Evolutionary conservation across 2,329 filamentous ascomycete genomes (phyloP), one percentile per base, ranked within the genome.

Genomic region (Fusarium dimerum): DNA sequence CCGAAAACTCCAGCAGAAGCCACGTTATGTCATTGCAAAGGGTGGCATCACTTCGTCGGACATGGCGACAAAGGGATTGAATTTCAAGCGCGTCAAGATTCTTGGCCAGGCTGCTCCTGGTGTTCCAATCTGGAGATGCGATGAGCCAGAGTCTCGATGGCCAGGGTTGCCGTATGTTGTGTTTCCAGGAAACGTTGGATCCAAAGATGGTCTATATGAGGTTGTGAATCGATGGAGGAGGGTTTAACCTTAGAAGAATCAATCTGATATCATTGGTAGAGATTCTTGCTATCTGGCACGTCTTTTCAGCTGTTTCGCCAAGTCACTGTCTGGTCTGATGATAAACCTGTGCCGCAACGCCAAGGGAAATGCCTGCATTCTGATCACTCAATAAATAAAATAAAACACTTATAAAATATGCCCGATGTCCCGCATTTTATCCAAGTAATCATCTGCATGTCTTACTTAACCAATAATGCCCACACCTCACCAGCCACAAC

Each of bases 21-120:
- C 81, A 2, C 67, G 80, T 43, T 85, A 84, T 59, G 68, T 85
- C 3, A 81, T 85, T 61, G 80, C 81, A 0, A 85, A 81, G 66
- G 81, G 82, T 0, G 82, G 82, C 10, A 85, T 85, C 41, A 85
- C 83, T 0, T 81, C 77, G 0, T 83, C 79, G 0, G 81, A 85
- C 46, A 78, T 79, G 60, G 82, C 82, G 0, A 83, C 79, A 0
- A 83, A 84, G 47, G 80, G 79, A 0, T 59, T 86, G 12, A 71
- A 69, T 15, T 78, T 85, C 67, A 79, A 78, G 58, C 71, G 76
- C 0, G 82, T 82, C 5, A 72, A 71, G 16, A 76, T 85, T 39
- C 69, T 83, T 1, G 82, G 82, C 0, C 82, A 85, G 56, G 82
- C 82, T 1, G 79, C 80, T 0, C 72, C 80, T 0, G 82, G 81